Conservation (phyloP, 2,329 filamentous ascomycete species). For the Fusarium sp. region DNA sequence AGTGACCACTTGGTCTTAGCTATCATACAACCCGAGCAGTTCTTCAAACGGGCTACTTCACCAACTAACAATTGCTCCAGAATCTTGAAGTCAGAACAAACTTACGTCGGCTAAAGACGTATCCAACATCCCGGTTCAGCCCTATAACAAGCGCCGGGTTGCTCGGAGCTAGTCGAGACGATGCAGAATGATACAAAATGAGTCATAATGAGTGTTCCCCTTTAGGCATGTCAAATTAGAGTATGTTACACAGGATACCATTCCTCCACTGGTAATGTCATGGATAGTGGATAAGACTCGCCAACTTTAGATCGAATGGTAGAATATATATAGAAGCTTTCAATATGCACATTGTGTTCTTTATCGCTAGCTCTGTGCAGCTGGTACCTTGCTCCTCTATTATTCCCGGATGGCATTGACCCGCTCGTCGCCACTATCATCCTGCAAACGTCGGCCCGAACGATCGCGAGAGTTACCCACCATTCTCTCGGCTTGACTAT, state of each 20-base stretch:
- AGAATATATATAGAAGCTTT: not conserved
- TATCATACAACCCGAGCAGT: not conserved
- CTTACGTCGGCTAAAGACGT: not conserved
- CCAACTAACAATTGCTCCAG: no score
- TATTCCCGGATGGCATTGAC: not conserved
- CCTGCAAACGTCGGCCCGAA: constrained; percentile 2
- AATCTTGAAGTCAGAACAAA: not conserved
- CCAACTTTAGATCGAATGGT: not conserved
- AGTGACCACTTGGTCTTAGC: rapidly evolving
- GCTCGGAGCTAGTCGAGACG: not conserved
- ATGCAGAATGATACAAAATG: not conserved
- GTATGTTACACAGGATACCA: not conserved
- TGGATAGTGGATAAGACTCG: no score
- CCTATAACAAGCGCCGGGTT: not conserved
- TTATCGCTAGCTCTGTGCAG: not conserved
- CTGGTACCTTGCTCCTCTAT: not conserved
- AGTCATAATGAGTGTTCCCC: constrained; percentile 7
- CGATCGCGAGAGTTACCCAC: not conserved
- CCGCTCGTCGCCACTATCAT: not conserved
- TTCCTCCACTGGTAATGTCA: not conserved
- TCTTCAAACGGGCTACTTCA: not conserved
- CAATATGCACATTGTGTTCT: not conserved
- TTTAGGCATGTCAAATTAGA: not conserved
- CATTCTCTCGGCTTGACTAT: not conserved
- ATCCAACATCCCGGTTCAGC: not conserved